Evolutionary conservation across 257 asterid genomes (phyloP).

Genomic region (Haberlea rhodopensis): DNA sequence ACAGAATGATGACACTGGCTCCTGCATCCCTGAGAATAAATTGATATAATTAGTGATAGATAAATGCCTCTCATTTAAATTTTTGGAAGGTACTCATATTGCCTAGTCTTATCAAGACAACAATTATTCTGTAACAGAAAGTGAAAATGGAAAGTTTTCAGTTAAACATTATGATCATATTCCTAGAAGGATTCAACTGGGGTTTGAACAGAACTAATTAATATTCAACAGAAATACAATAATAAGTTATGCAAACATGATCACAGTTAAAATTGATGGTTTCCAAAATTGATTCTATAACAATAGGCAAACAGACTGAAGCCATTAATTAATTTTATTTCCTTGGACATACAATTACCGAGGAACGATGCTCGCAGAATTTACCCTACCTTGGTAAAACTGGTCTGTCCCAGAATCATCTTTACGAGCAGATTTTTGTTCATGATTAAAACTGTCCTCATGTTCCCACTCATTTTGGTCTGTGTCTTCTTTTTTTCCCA

Average conservation of each 20-base stretch:
- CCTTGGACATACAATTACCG: constrained; percentile 15
- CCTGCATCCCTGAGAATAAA: constrained; percentile 52
- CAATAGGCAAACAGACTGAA: constrained; percentile 4
- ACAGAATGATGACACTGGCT: constrained; percentile 47
- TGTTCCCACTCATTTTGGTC: constrained; percentile 48
- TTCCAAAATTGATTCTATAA: constrained; percentile 23
- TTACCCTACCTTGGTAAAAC: constrained; percentile 56
- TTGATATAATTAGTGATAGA: too few relatives aligned
- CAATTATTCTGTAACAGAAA: constrained; percentile 20
- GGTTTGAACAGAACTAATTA: constrained; percentile 11
- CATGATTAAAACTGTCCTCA: constrained; percentile 40
- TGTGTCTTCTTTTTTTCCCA: constrained; percentile 44
- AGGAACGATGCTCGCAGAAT: constrained; percentile 25
- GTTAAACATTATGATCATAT: neutral
- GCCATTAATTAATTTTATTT: constrained; percentile 15
- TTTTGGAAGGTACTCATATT: constrained; percentile 14
- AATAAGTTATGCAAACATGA: constrained; percentile 18
- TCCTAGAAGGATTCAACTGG: constrained; percentile 3
- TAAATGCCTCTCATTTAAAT: constrained; percentile 12
- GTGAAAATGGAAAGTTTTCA: constrained; percentile 14
- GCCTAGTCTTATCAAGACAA: constrained; percentile 14
- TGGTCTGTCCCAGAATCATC: constrained; percentile 51
- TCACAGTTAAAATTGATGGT: neutral
- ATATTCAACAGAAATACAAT: constrained; percentile 8
- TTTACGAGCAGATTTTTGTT: constrained; percentile 45